Evolutionary conservation across 495 filamentous ascomycete genomes (phyloP).

Genomic region (Xylaria acuta): DNA sequence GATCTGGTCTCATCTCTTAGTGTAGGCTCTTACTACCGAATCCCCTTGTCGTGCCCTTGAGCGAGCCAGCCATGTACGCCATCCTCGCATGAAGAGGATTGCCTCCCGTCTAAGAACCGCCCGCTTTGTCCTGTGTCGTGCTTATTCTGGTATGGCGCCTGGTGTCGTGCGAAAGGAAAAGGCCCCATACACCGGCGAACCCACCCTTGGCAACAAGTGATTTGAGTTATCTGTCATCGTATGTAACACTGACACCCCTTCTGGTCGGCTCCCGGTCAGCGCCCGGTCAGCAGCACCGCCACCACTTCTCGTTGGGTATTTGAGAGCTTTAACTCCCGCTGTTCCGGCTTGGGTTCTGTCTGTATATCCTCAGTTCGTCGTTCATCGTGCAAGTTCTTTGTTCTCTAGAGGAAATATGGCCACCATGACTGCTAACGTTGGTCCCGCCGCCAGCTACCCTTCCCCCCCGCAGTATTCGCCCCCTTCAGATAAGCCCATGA

Average conservation of each 20-base stretch:
- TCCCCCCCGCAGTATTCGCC: constrained; percentile 48
- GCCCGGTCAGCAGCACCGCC: constrained; percentile 30
- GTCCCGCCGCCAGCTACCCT: constrained; percentile 44
- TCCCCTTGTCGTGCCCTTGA: constrained; percentile 6
- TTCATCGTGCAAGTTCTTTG: constrained; percentile 19
- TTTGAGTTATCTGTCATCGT: constrained; percentile 30
- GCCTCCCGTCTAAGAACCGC: constrained; percentile 5
- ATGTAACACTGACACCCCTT: constrained; percentile 23
- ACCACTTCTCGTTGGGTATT: constrained; percentile 23
- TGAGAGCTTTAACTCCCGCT: constrained; percentile 21
- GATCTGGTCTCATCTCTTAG: constrained; percentile 11
- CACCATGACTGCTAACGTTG: constrained; percentile 37
- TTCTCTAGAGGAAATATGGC: constrained; percentile 31
- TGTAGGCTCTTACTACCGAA: constrained; percentile 22
- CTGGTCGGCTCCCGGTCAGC: constrained; percentile 16
- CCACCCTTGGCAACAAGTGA: constrained; percentile 25
- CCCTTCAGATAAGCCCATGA: constrained; percentile 42
- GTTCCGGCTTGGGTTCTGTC: not conserved
- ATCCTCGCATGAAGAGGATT: constrained; percentile 26
- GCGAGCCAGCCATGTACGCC: constrained; percentile 22
- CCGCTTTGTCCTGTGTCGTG: constrained; percentile 21
- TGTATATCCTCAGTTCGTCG: constrained; percentile 18
- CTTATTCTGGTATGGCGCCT: constrained; percentile 19
- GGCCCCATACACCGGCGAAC: constrained; percentile 16
- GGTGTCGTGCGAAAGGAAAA: constrained; percentile 19